phyloP scores from a whole-genome alignment of 768 basidiomycete species.

The Hortiboletus flavorubellus region DNA sequence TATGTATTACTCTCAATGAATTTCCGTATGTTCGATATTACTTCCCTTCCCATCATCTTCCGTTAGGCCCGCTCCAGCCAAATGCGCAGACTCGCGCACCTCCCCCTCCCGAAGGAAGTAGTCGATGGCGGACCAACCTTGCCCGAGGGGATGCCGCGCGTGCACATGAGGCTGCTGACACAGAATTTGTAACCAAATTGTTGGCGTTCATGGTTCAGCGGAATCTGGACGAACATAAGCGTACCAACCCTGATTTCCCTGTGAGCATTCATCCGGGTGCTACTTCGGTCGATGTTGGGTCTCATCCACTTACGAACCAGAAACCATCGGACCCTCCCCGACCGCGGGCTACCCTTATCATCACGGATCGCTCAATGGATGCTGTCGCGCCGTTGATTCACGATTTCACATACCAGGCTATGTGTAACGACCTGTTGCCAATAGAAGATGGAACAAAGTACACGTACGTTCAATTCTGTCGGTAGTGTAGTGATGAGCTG shows the following conservation, averaged over 20 bases:
- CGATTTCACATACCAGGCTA: constrained; percentile 99
- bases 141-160: constrained; percentile 70
- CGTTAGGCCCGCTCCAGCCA: constrained; percentile 80
- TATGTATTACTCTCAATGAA: constrained; percentile 88
- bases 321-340: constrained; percentile 55
- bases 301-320: constrained; percentile 28
- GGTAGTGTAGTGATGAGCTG: constrained; percentile 1
- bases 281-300: background rate
- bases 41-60: constrained; percentile 74
- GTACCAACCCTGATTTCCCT: constrained; percentile 80
- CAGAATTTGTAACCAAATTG: constrained; percentile 75
- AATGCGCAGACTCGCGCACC: constrained; percentile 61
- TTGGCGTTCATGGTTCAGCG: constrained; percentile 84
- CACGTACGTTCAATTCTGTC: constrained; percentile 53
- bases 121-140: constrained; percentile 79
- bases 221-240: constrained; percentile 84
- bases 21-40: constrained; percentile 94
- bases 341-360: constrained; percentile 77
- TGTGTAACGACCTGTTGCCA: constrained; percentile 92
- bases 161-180: constrained; percentile 64
- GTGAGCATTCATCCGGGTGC: constrained; percentile 43
- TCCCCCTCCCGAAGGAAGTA: constrained; percentile 58
- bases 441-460: constrained; percentile 87
- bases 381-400: constrained; percentile 86
- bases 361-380: constrained; percentile 98